Evolutionary conservation across 331 rosid genomes (phyloP), one percentile per base, ranked within the genome.

Genomic region (Pyracantha coccinea): DNA sequence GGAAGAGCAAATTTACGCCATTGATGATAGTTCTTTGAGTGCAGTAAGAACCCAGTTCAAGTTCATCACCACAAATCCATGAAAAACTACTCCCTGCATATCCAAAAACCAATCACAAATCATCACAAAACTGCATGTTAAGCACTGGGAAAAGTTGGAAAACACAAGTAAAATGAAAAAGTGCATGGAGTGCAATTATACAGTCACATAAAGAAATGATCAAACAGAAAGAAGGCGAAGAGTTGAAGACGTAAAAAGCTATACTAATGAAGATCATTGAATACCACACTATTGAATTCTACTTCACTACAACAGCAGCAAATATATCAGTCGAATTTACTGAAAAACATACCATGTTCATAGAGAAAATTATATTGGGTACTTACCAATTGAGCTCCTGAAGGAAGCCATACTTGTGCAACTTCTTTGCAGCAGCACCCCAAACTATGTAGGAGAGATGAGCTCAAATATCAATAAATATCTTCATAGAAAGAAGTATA

Each of bases 41-140:
- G 82, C 89, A 89, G 21, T 75, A 45, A 70, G 86, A 87, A 45
- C 76, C 78, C 68, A 83, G 20, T 24, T 83, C 84, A 47, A 83
- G 66, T 64, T 84, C 66, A 59, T 63, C 81, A 27, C 81, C 73
- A 84, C 90, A 84, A 57, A 21, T 72, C 90, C 84, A 69, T 32
- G 89, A 77, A 69, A 78, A 32, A 9, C 66, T 65, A 5, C 10
- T 73, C 38, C 76, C 90, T 88, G 85, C 80, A 65, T 25, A 62
- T 82, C 12, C 66, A 6, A 11, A 6, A 57, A 19, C 16, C 25
- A 0, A 23, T 65, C 41, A 19, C 9, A 65, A 65, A 63, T 63
- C 35, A 31, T n/a, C 4, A 4, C 25, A 31, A 17, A 69, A 52
- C 45, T 28, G 28, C n/a, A 35, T 13, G 54, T 20, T 28, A 28